Evolutionary conservation across 805 yeast species (phyloP).

Genomic region (Candida boidinii): DNA sequence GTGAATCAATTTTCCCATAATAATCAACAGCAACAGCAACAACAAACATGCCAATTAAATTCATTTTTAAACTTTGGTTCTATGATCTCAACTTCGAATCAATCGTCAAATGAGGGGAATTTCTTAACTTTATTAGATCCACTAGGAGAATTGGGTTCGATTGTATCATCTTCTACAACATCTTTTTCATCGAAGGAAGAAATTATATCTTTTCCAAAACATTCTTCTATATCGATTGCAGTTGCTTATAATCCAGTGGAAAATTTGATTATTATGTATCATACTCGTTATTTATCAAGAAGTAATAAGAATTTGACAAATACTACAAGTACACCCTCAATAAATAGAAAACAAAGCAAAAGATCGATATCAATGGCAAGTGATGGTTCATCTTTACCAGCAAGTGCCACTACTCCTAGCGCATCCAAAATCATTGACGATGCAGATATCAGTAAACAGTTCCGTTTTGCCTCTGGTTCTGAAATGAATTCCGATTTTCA

Average conservation of each 20-base stretch:
- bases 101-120: slow-evolving; percentile 16
- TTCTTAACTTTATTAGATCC: slow-evolving; percentile 73
- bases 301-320: slow-evolving; percentile 3
- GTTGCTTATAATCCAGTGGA: slow-evolving; percentile 47
- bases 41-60: too few relatives aligned
- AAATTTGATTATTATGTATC: slow-evolving; percentile 42
- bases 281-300: slow-evolving; percentile 35
- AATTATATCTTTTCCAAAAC: slow-evolving; percentile 44
- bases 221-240: slow-evolving; percentile 34
- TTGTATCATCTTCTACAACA: slow-evolving; percentile 64
- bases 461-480: slow-evolving; percentile 33
- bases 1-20: too few relatives aligned
- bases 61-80: too few relatives aligned
- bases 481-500: slow-evolving; percentile 21
- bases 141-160: slow-evolving; percentile 59
- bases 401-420: slow-evolving; percentile 22
- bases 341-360: slow-evolving; percentile 16
- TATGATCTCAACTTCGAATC: background rate
- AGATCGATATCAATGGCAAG: slow-evolving; percentile 16
- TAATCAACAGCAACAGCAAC: too few relatives aligned
- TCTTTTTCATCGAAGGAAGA: slow-evolving; percentile 52
- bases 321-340: slow-evolving; percentile 8
- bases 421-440: slow-evolving; percentile 1
- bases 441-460: background rate
- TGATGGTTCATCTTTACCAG: slow-evolving; percentile 7